A percentile compares a stretch with the other conserved stretches of the same genome.
Evolutionary conservation across 208 protist species (phyloP).

Genomic region (Histomonas meleagridis): DNA sequence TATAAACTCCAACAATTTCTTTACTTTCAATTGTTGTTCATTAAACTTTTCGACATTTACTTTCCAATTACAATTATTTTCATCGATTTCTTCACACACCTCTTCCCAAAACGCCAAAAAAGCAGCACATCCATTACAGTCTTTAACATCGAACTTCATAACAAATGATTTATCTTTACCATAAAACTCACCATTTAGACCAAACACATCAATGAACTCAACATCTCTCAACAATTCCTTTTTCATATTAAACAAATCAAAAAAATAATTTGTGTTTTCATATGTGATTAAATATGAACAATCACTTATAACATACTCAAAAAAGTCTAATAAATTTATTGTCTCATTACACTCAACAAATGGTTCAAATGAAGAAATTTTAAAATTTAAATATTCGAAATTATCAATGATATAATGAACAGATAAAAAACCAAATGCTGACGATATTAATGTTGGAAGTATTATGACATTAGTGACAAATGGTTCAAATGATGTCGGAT

Average conservation of each 20-base stretch:
- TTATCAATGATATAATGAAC: neutral
- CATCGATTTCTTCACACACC: neutral
- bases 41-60: neutral
- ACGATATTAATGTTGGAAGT: neutral
- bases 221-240: neutral
- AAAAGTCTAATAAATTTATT: neutral
- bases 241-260: neutral
- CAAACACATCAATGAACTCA: neutral
- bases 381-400: neutral
- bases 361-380: neutral
- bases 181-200: neutral
- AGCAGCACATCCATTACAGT: neutral
- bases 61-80: neutral
- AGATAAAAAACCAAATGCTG: neutral
- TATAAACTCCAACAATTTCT: neutral
- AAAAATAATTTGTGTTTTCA: neutral
- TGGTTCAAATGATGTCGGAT: neutral
- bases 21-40: neutral
- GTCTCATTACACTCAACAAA: neutral
- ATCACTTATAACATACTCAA: neutral
- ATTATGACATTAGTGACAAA: neutral
- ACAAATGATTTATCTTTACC: neutral
- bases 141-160: neutral
- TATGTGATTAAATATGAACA: neutral
- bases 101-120: neutral